Evolutionary conservation across 345 rosid genomes (phyloP).

Genomic region (Brassica nigra): DNA sequence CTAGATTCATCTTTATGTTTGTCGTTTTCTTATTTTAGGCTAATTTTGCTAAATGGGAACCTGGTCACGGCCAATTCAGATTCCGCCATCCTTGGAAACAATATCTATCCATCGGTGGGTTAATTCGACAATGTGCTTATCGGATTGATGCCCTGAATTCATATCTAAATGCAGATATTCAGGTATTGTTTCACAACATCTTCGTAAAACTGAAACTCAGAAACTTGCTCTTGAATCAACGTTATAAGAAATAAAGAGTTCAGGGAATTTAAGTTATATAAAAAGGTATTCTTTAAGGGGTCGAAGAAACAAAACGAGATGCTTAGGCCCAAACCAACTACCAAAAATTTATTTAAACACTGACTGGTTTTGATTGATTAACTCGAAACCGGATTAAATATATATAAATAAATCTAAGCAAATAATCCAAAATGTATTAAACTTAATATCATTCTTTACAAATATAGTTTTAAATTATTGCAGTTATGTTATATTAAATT

Average conservation of each 20-base stretch:
- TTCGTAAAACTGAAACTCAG: background rate
- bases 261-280: background rate
- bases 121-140: slow-evolving; percentile 62
- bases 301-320: background rate
- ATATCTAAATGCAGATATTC: slow-evolving; percentile 46
- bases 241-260: background rate
- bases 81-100: slow-evolving; percentile 83
- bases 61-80: slow-evolving; percentile 67
- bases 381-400: background rate
- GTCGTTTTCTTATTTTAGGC: slow-evolving; percentile 47
- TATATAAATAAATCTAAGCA: background rate
- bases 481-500: background rate
- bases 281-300: background rate
- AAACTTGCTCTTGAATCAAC: background rate
- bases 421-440: background rate
- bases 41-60: slow-evolving; percentile 86
- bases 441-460: background rate
- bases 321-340: background rate
- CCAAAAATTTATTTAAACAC: background rate
- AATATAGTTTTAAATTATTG: background rate
- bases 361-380: background rate
- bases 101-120: slow-evolving; percentile 56
- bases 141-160: slow-evolving; percentile 62
- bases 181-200: slow-evolving; percentile 39
- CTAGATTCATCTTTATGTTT: slow-evolving; percentile 1